phyloP scores from a whole-genome alignment of 202 grass and related monocot genomes.

The Saccharum hybrid region DNA sequence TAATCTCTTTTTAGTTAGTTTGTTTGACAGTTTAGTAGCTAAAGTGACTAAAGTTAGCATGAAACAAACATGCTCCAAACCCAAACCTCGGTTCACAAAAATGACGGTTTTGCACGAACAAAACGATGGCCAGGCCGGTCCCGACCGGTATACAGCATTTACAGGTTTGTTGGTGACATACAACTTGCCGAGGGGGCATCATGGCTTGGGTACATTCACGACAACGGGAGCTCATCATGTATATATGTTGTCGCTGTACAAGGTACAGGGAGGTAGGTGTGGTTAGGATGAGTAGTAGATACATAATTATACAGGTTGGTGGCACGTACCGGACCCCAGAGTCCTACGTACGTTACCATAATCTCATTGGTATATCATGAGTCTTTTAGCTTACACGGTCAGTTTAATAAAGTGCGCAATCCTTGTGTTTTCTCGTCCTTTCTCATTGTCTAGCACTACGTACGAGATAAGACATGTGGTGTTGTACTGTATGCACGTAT shows the following conservation, averaged over 20 bases:
- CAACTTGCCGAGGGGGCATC: neutral
- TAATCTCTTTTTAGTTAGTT: no score
- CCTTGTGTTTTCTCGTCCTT: no score
- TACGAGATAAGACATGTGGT: no score
- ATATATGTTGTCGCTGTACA: neutral
- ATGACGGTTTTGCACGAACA: neutral
- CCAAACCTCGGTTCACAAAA: no score
- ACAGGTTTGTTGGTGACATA: neutral
- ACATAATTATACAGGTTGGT: neutral
- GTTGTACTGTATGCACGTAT: no score
- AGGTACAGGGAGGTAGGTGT: neutral
- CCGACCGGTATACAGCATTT: neutral
- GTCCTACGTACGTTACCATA: neutral
- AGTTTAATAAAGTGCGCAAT: no score
- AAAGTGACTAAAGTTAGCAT: no score
- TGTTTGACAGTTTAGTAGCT: no score
- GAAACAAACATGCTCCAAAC: no score
- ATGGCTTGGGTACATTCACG: neutral
- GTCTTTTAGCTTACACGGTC: neutral
- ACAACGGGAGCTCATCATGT: neutral
- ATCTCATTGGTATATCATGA: neutral
- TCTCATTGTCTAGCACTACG: no score
- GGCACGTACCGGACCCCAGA: neutral
- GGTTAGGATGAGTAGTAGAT: neutral
- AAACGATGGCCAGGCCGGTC: neutral